Percentiles rank a stretch among this genome's conserved stretches.
phyloP scores from a whole-genome alignment of 768 basidiomycete genomes.

The Pisolithus microcarpus region DNA sequence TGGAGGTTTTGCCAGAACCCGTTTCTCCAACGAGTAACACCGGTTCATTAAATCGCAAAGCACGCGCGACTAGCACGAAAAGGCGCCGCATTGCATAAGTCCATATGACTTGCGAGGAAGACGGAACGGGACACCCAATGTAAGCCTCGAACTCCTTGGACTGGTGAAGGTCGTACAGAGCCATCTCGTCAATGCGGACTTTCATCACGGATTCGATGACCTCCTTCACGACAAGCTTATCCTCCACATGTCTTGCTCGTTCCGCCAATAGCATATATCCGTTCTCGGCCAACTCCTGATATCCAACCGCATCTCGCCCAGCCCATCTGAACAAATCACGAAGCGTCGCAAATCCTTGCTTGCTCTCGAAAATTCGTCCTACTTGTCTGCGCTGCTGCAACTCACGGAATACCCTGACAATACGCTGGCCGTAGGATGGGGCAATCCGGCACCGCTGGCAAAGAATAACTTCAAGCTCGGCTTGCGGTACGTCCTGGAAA shows the following conservation, averaged over 20 bases:
- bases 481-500: slow-evolving; percentile 93
- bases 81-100: slow-evolving; percentile 89
- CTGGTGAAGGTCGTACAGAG: slow-evolving; percentile 56
- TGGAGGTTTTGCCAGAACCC: slow-evolving; percentile 94
- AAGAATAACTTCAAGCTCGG: slow-evolving; percentile 89
- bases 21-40: slow-evolving; percentile 95
- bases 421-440: slow-evolving; percentile 85
- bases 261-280: slow-evolving; percentile 98
- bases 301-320: slow-evolving; percentile 77
- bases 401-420: slow-evolving; percentile 88
- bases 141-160: slow-evolving; percentile 36
- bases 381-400: slow-evolving; percentile 88
- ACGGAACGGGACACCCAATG: slow-evolving; percentile 49
- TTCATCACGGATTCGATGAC: slow-evolving; percentile 88
- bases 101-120: slow-evolving; percentile 65
- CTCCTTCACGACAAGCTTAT: slow-evolving; percentile 84
- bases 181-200: slow-evolving; percentile 67
- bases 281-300: slow-evolving; percentile 90
- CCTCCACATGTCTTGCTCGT: slow-evolving; percentile 76
- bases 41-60: slow-evolving; percentile 86
- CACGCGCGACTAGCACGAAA: slow-evolving; percentile 77
- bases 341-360: slow-evolving; percentile 92
- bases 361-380: slow-evolving; percentile 93
- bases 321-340: slow-evolving; percentile 99
- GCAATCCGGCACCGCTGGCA: slow-evolving; percentile 88